These are phyloP conservation scores for Dendrobium huoshanense DNA, from an alignment of 106 monocot genomes.

Conservation along the genomic window DNA sequence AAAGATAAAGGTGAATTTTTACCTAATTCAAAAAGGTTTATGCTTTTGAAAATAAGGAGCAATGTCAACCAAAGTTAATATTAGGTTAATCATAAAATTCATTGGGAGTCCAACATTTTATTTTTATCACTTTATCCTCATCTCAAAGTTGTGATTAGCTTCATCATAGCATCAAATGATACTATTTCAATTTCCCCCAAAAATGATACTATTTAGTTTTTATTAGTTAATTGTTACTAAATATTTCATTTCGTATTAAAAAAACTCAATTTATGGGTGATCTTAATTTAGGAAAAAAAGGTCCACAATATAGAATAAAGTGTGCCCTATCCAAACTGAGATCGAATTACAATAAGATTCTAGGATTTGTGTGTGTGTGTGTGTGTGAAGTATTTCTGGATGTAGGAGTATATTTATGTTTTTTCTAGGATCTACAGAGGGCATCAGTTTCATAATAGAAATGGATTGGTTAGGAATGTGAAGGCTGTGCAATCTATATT, in stretches of 20 bases:
- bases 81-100: background rate
- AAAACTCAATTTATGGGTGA: background rate
- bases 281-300: background rate
- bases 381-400: background rate
- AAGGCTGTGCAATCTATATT: background rate
- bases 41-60: background rate
- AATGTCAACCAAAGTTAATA: background rate
- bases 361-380: background rate
- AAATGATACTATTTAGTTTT: background rate
- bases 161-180: background rate
- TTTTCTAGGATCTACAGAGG: background rate
- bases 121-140: background rate
- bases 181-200: background rate
- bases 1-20: no score
- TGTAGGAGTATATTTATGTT: background rate
- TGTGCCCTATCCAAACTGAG: background rate
- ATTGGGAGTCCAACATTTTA: background rate
- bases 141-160: background rate
- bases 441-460: no score
- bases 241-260: background rate
- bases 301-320: background rate
- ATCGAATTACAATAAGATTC: background rate
- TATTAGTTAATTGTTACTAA: background rate
- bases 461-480: no score
- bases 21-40: background rate